Evolutionary conservation across 768 basidiomycete genomes (phyloP), one percentile per base, ranked within the genome.

Genomic region (Suillus alpinus): DNA sequence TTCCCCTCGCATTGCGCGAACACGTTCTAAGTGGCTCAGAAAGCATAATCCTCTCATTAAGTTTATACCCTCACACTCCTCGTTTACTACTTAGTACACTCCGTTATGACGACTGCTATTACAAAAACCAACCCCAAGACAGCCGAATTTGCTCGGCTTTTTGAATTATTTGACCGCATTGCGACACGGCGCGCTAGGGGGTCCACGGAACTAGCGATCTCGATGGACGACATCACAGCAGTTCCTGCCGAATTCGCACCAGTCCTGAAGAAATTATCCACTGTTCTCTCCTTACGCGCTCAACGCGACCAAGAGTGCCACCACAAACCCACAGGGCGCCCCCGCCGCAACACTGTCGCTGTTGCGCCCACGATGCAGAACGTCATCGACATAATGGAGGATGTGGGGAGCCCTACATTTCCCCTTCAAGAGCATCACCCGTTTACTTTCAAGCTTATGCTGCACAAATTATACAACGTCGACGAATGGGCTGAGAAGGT

Each of bases 371-470:
- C 49, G 47, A 62, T 57, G 13, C 63, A 58, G 61, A 53, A 60
- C 9, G 62, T 66, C n/a, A 61, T 65, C 14, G 67, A 69, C 20
- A 65, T 68, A 26, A 69, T 59, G 7, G 67, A 67, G 50, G 69
- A 70, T 1, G 43, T 58, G 13, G 71, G 73, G 50, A 76, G 66
- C 1, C 75, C 73, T 2, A 74, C 75, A 40, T 85, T 86, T 60
- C 81, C 81, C 5, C 68, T 80, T 6, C 64, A 39, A 0, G 62
- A 65, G 63, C 72, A 75, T 56, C 84, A 82, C 65, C 77, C 78
- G 18, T 88, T 88, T 73, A 87, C 83, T 37, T 88, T 88, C 77
- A 83, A 81, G 66, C 76, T 84, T 66, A 88, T 86, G 85, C 69
- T 87, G 59, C 84, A 88, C 74, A 83, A 85, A 68, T 75, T 88